Conservation (phyloP, 257 asterid genomes). For the Henckelia pumila region DNA sequence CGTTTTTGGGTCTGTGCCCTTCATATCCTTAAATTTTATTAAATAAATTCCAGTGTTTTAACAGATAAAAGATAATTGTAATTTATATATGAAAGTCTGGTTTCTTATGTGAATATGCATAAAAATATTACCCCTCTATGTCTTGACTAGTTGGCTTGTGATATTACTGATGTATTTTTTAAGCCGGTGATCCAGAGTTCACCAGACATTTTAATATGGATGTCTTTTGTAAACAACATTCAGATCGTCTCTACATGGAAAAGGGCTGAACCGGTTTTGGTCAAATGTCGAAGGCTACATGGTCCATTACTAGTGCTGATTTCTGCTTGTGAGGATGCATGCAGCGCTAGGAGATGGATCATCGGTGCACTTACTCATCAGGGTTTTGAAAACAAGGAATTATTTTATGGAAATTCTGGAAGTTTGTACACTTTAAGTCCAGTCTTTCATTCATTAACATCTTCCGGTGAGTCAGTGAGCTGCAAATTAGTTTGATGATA, state of each 20-base stretch:
- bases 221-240: slow-evolving; percentile 22
- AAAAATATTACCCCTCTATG: neutral
- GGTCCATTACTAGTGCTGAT: slow-evolving; percentile 69
- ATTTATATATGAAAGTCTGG: too few relatives aligned
- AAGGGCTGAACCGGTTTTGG: slow-evolving; percentile 88
- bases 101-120: slow-evolving; percentile 14
- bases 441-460: slow-evolving; percentile 49
- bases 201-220: neutral
- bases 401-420: slow-evolving; percentile 77
- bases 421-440: slow-evolving; percentile 77
- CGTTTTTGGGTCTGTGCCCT: neutral
- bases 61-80: too few relatives aligned
- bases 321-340: slow-evolving; percentile 53
- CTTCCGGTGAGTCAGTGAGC: slow-evolving; percentile 57
- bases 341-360: slow-evolving; percentile 52
- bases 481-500: slow-evolving; percentile 11
- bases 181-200: neutral
- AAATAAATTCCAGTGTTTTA: too few relatives aligned
- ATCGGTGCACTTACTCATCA: slow-evolving; percentile 69
- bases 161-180: neutral
- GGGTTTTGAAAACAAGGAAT: slow-evolving; percentile 79
- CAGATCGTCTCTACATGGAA: slow-evolving; percentile 90
- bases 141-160: neutral
- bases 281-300: slow-evolving; percentile 81
- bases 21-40: too few relatives aligned